Conservation (phyloP, 306 rosid genomes). For the Dalbergia cultrata region DNA sequence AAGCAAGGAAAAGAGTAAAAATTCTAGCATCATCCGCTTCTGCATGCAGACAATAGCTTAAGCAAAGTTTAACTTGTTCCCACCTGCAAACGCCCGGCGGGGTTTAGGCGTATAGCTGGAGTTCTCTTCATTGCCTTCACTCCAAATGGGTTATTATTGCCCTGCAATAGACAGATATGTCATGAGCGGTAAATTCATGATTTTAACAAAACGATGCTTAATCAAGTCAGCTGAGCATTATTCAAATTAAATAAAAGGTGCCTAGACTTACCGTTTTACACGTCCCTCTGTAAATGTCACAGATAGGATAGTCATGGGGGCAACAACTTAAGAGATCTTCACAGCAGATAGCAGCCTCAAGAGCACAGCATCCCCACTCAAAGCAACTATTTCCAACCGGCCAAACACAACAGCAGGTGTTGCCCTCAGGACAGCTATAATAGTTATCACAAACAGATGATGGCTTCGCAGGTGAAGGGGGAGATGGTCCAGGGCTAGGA, state of each 20-base stretch:
- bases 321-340: slow-evolving; percentile 78
- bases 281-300: slow-evolving; percentile 61
- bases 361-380: slow-evolving; percentile 84
- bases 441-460: slow-evolving; percentile 66
- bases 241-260: too few species aligned
- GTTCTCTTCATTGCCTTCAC: slow-evolving; percentile 80
- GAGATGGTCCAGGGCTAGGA: slow-evolving; percentile 80
- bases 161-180: slow-evolving; percentile 48
- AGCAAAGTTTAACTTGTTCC: slow-evolving; percentile 51
- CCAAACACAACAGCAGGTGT: slow-evolving; percentile 77
- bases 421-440: slow-evolving; percentile 61
- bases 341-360: slow-evolving; percentile 79
- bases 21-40: slow-evolving; percentile 36
- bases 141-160: slow-evolving; percentile 70
- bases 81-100: slow-evolving; percentile 55
- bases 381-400: slow-evolving; percentile 57
- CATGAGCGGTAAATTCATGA: too few species aligned
- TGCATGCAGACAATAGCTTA: slow-evolving; percentile 36
- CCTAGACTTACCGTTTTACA: slow-evolving; percentile 59
- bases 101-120: slow-evolving; percentile 53
- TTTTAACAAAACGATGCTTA: too few species aligned
- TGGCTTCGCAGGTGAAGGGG: slow-evolving; percentile 76
- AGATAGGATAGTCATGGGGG: slow-evolving; percentile 75
- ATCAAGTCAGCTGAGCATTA: too few species aligned
- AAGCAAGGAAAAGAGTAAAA: neutral